Base-by-base conservation (phyloP, 768 basidiomycete genomes). In the Serendipita sp. region DNA sequence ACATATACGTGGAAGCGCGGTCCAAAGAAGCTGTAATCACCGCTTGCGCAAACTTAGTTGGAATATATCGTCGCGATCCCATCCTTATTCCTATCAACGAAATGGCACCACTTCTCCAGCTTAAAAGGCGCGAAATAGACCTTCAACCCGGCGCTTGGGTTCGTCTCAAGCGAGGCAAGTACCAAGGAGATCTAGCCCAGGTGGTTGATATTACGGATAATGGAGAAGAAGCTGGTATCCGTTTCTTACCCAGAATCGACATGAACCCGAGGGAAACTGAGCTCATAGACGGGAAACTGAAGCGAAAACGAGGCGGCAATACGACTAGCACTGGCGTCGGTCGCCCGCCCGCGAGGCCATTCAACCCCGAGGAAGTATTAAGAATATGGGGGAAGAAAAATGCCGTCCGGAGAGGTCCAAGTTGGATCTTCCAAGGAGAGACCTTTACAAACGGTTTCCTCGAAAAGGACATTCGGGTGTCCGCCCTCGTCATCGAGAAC, bases 211-310 rank as follows among this genome's bases (percentile, higher is more conserved):
- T 95, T 66, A 89, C 89, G 18, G 90, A 97, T 75, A 91, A 90
- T 65, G 87, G 90, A 63, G 94, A 97, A 71, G 89, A 92, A 62
- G 88, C 93, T 56, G 92, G 89, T 0, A 80, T 98, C 69, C 88
- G 91, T 72, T 92, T 96, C 72, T 83, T 99, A 66, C 96, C 96
- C n/a, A 89, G 96, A 70, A 96, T 99, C 72, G 96, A 99, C 75
- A 79, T 97, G 63, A 90, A 86, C 66, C 95, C 95, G 37, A 84
- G 86, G 65, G 93, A 96, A 66, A 89, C 91, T 44, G 67, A 68
- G 18, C 77, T 78, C 0, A 79, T 83, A 34, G 84, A 79, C 68
- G 81, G 83, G 35, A 85, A 84, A 71, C 95, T 95, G 74, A 83
- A 89, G 63, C 88, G 89, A 72, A 92, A 90, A 71, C 73, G 74